Conservation (phyloP, 2,329 filamentous ascomycete species). For the Septoria linicola region DNA sequence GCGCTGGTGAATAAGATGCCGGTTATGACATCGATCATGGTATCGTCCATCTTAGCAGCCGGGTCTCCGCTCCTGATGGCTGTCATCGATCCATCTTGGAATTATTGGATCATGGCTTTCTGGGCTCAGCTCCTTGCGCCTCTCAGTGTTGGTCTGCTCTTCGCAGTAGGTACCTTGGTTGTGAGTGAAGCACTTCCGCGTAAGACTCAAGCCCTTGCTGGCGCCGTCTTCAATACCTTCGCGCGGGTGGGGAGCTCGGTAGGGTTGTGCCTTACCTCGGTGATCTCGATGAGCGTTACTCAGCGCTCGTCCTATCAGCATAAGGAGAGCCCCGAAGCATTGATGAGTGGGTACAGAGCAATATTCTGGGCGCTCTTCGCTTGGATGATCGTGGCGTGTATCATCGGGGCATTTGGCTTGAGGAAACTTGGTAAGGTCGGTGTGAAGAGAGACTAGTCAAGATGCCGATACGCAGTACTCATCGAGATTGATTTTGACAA, state of each 20-base stretch:
- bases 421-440: conserved; percentile 46
- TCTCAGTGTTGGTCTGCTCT: conserved; percentile 35
- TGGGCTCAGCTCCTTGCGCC: conserved; percentile 23
- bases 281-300: conserved; percentile 38
- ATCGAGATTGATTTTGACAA: no score
- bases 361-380: conserved; percentile 45
- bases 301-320: conserved; percentile 24
- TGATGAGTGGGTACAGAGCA: conserved; percentile 44
- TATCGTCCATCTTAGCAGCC: conserved; percentile 22
- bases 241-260: conserved; percentile 46
- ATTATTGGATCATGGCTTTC: conserved; percentile 46
- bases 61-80: conserved; percentile 50
- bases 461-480: no score
- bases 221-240: conserved; percentile 49
- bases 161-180: conserved; percentile 46
- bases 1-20: conserved; percentile 26
- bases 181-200: conserved; percentile 45
- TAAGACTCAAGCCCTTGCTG: conserved; percentile 46
- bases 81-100: conserved; percentile 47
- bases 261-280: conserved; percentile 42
- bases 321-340: conserved; percentile 27
- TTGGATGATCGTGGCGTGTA: conserved; percentile 30
- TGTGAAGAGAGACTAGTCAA: conserved; percentile 37
- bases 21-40: conserved; percentile 19
- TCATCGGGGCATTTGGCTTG: conserved; percentile 41